phyloP scores from a whole-genome alignment of 371 early-diverging fungal genomes.

The Mucor ambiguus region DNA sequence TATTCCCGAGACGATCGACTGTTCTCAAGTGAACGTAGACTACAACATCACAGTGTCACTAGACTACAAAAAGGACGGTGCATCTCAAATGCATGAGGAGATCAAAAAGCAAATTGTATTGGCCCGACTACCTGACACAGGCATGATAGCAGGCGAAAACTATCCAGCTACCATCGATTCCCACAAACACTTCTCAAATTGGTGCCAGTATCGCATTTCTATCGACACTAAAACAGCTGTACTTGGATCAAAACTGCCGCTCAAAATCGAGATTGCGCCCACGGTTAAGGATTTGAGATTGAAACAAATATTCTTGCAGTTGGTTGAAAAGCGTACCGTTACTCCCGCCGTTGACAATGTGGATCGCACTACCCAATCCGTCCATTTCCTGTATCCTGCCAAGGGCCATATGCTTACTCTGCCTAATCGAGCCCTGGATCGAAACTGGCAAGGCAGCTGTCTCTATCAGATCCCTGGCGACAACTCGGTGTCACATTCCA shows the following conservation, averaged over 20 bases:
- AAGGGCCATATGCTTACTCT: neutral
- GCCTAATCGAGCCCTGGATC: neutral
- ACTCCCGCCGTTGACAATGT: neutral
- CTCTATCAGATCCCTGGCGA: conserved; percentile 15
- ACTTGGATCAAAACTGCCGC: conserved; percentile 21
- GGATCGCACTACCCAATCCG: conserved; percentile 8
- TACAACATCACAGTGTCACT: conserved; percentile 12
- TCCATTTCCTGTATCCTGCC: conserved; percentile 19
- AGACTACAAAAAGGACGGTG: conserved; percentile 5
- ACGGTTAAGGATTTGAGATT: conserved; percentile 15
- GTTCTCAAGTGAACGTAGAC: conserved; percentile 21
- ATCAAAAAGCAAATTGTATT: conserved; percentile 12
- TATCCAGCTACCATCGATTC: conserved; percentile 12
- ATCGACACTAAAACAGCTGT: conserved; percentile 22
- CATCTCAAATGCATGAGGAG: conserved; percentile 13
- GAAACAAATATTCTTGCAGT: conserved; percentile 23
- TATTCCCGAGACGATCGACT: conserved; percentile 27
- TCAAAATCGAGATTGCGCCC: conserved; percentile 27
- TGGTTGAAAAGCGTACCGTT: conserved; percentile 24
- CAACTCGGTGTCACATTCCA: conserved; percentile 16
- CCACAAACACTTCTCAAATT: conserved; percentile 20
- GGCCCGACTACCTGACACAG: conserved; percentile 23
- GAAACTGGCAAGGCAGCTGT: conserved; percentile 11
- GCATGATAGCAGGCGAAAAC: conserved; percentile 23
- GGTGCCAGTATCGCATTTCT: conserved; percentile 34